Evolutionary conservation across 495 filamentous ascomycete species (phyloP).

Genomic region (Penicillium dipodomyicola): DNA sequence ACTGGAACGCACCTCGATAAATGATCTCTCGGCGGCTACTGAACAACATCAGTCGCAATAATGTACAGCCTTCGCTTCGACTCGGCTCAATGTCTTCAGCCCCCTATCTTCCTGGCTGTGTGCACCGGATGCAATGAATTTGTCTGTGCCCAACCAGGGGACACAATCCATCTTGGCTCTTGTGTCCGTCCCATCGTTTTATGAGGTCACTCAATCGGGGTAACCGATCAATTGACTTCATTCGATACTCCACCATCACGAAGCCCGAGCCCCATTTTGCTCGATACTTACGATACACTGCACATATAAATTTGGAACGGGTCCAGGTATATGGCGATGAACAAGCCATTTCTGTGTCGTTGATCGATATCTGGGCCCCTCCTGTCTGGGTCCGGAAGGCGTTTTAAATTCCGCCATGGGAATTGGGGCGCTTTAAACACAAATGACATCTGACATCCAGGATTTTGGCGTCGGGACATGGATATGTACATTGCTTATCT

Average conservation of each 20-base stretch:
- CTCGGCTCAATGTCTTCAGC: constrained; percentile 3
- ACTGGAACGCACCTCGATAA: constrained; percentile 41
- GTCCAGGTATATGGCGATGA: constrained; percentile 6
- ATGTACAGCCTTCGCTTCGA: constrained; percentile 1
- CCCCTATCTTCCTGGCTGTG: constrained; percentile 1
- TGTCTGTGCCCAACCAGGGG: background rate
- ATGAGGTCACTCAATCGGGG: background rate
- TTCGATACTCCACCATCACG: constrained; percentile 4
- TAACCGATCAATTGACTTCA: background rate
- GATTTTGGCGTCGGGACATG: constrained; percentile 19
- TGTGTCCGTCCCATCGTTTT: constrained; percentile 18
- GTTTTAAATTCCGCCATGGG: constrained; percentile 1
- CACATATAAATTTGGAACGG: constrained; percentile 9
- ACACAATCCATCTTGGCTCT: constrained; percentile 17
- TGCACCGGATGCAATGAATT: background rate
- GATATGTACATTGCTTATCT: constrained; percentile 20
- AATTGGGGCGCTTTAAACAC: constrained; percentile 2
- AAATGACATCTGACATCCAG: constrained; percentile 4
- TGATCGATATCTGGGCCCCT: constrained; percentile 1
- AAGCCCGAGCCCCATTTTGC: constrained; percentile 3
- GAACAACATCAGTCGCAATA: background rate
- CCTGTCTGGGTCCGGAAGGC: constrained; percentile 4
- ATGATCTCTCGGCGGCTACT: constrained; percentile 1
- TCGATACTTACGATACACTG: constrained; percentile 9
- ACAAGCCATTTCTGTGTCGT: background rate